Evolutionary conservation across 1,284 basidiomycete genomes (phyloP).

Genomic region (Boletus albobrunnescens): DNA sequence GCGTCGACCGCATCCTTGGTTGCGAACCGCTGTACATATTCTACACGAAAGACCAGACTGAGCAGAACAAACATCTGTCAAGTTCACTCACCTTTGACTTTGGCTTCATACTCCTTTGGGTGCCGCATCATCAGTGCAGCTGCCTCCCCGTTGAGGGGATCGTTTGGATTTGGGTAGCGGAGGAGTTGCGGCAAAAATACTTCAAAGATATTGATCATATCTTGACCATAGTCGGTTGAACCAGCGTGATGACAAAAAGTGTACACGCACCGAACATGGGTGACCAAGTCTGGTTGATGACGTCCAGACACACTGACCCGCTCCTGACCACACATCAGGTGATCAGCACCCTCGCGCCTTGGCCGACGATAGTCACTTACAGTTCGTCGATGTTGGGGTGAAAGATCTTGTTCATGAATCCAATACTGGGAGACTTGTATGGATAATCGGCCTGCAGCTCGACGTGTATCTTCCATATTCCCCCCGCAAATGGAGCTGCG

Average conservation of each 20-base stretch:
- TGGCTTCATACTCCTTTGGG: conserved; percentile 89
- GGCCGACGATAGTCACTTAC: conserved; percentile 42
- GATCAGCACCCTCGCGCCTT: conserved; percentile 2
- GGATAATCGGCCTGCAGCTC: conserved; percentile 99
- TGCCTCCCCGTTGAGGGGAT: conserved; percentile 96
- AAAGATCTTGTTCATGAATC: conserved; percentile 99
- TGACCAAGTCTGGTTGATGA: conserved; percentile 99
- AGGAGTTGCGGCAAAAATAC: conserved; percentile 95
- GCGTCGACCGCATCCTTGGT: conserved; percentile 78
- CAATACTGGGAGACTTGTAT: conserved; percentile 98
- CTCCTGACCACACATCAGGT: conserved; percentile 50
- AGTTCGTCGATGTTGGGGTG: conserved; percentile 98
- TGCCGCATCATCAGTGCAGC: conserved; percentile 96
- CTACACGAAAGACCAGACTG: conserved; percentile 45
- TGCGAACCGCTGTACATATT: conserved; percentile 83
- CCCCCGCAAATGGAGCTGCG: conserved; percentile 89
- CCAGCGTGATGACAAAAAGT: conserved; percentile 1
- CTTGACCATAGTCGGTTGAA: conserved; percentile 40
- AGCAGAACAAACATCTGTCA: background rate
- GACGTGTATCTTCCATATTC: conserved; percentile 99
- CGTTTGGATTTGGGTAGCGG: conserved; percentile 96
- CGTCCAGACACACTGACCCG: conserved; percentile 93
- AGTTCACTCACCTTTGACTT: conserved; percentile 73
- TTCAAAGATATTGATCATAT: conserved; percentile 99
- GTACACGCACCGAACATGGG: conserved; percentile 85